Conservation (phyloP, 2,329 filamentous ascomycete genomes). For the Pseudogymnoascus sp. region DNA sequence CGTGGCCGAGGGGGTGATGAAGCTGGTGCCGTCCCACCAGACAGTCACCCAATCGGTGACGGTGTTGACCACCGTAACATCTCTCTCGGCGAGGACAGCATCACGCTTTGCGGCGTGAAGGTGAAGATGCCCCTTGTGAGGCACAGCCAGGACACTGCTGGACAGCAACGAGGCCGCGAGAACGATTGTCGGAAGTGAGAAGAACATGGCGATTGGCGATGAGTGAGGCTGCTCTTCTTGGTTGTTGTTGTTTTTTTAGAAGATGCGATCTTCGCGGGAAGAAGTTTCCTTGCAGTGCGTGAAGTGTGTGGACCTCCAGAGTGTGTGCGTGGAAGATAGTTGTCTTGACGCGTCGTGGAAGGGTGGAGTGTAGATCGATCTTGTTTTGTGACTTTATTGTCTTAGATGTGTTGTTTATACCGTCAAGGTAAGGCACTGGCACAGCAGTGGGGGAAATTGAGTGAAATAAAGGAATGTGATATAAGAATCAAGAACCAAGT, state of each 20-base stretch:
- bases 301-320: too few relatives aligned
- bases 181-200: constrained; percentile 21
- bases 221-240: background rate
- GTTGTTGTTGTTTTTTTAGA: background rate
- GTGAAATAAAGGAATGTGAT: background rate
- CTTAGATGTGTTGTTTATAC: background rate
- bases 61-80: background rate
- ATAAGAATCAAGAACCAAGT: background rate
- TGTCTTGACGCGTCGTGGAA: background rate
- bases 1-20: constrained; percentile 15
- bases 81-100: constrained; percentile 15
- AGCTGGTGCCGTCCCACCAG: constrained; percentile 17
- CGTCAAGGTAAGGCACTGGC: constrained; percentile 7
- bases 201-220: constrained; percentile 19
- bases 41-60: constrained; percentile 18
- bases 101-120: constrained; percentile 18
- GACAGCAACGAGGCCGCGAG: constrained; percentile 27
- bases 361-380: constrained; percentile 5
- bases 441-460: background rate
- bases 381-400: constrained; percentile 2
- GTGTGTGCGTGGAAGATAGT: background rate
- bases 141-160: constrained; percentile 22
- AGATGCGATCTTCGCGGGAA: background rate
- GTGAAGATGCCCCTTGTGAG: constrained; percentile 15
- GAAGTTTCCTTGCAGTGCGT: background rate